Conservation (phyloP, 371 early-diverging fungal species). For the Rhizopus stolonifer region DNA sequence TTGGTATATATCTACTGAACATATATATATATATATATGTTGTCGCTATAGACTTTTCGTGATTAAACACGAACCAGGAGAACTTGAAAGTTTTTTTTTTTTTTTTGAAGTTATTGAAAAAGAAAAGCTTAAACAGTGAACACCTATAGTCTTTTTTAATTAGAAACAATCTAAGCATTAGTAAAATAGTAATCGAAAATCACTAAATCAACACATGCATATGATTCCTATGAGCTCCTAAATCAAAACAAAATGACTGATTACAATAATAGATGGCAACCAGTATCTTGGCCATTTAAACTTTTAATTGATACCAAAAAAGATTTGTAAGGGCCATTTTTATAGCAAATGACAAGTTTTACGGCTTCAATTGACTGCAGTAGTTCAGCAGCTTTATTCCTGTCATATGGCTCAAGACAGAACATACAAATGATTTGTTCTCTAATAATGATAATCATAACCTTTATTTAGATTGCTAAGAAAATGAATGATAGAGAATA, state of each 20-base stretch:
- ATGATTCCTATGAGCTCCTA: too few species aligned
- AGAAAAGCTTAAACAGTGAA: slow-evolving; percentile 7
- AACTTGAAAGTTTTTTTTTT: slow-evolving; percentile 11
- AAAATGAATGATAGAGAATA: neutral
- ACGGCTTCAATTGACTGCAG: slow-evolving; percentile 21
- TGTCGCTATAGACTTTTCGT: slow-evolving; percentile 19
- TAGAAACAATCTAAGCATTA: neutral
- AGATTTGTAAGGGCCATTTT: slow-evolving; percentile 18
- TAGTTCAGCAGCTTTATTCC: slow-evolving; percentile 14
- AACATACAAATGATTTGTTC: slow-evolving; percentile 22
- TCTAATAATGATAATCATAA: slow-evolving; percentile 14
- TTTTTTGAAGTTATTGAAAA: too few species aligned
- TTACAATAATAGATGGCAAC: too few species aligned
- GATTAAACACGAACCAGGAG: slow-evolving; percentile 29
- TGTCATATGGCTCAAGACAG: slow-evolving; percentile 15
- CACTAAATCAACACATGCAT: too few species aligned
- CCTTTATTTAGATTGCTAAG: neutral
- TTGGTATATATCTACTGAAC: slow-evolving; percentile 6
- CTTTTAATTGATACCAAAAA: slow-evolving; percentile 10
- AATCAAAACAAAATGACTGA: too few species aligned
- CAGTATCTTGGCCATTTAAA: too few species aligned
- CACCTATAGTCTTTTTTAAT: slow-evolving; percentile 1
- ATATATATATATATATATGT: slow-evolving; percentile 6
- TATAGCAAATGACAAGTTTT: slow-evolving; percentile 19
- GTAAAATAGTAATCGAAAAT: too few species aligned